Conservation (phyloP, 2,329 filamentous ascomycete genomes). For the Geoglossum cookeanum region DNA sequence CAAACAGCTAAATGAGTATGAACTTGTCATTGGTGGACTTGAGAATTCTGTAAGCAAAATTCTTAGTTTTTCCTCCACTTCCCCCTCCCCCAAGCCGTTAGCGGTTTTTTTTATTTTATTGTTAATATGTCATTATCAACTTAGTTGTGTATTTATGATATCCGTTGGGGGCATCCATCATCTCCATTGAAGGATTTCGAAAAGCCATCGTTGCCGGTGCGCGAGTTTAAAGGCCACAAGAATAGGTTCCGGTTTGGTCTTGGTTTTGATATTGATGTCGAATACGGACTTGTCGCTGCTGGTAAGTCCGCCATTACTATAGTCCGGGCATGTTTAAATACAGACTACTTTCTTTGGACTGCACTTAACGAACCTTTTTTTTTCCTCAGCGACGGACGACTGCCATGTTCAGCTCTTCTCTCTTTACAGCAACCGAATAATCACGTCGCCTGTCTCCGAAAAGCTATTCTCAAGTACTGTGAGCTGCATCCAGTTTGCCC, state of each 20-base stretch:
- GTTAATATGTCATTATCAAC: neutral
- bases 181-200: neutral
- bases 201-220: neutral
- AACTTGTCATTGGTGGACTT: constrained; percentile 9
- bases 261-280: constrained; percentile 4
- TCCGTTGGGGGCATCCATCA: constrained; percentile 8
- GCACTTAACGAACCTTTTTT: neutral
- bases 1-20: constrained; percentile 5
- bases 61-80: no score
- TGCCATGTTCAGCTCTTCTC: neutral
- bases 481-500: neutral
- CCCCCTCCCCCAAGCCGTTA: no score
- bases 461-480: neutral
- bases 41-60: neutral
- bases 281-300: constrained; percentile 1
- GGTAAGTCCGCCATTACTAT: neutral
- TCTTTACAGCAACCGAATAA: neutral
- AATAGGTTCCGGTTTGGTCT: constrained; percentile 4
- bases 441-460: neutral
- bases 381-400: neutral
- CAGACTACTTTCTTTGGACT: neutral
- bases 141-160: constrained; percentile 15
- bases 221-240: neutral
- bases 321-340: neutral
- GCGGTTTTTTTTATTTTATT: neutral